Percentiles rank a stretch among this genome's conserved stretches.
Evolutionary conservation across 2,329 filamentous ascomycete genomes (phyloP).

Genomic region (Ceratocystiopsis brevicomis): DNA sequence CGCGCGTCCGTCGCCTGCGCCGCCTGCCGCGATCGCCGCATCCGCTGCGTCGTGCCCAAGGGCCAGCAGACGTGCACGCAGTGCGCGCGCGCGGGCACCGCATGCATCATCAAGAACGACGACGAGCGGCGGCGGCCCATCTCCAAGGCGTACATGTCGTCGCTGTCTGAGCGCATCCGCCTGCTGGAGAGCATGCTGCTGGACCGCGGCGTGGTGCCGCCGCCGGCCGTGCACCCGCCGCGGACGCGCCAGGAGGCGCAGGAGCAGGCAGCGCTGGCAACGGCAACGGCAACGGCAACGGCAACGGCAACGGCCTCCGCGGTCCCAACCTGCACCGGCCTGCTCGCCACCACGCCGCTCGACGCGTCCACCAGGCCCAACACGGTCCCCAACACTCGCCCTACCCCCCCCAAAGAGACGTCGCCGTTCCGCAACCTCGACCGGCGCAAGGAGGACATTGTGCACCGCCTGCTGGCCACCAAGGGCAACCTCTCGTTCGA

Average conservation of each 20-base stretch:
- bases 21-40: conserved; percentile 27
- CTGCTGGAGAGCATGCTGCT: conserved; percentile 32
- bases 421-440: conserved; percentile 19
- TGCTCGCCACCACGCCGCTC: not conserved
- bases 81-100: conserved; percentile 29
- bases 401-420: conserved; percentile 11
- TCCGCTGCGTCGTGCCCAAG: conserved; percentile 33
- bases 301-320: not conserved
- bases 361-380: too few species aligned
- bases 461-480: conserved; percentile 28
- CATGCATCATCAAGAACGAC: conserved; percentile 38
- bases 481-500: conserved; percentile 32
- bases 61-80: conserved; percentile 31
- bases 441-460: conserved; percentile 26
- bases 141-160: conserved; percentile 38
- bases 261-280: not conserved
- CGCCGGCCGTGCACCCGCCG: conserved; percentile 32
- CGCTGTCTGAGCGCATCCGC: conserved; percentile 32
- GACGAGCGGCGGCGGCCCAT: conserved; percentile 38
- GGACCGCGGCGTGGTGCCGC: conserved; percentile 28
- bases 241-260: conserved; percentile 25
- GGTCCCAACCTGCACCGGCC: not conserved
- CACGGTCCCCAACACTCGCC: not conserved
- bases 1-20: conserved; percentile 36
- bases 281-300: not conserved